phyloP scores from a whole-genome alignment of 139 green algal genomes.

The Astrephomene gubernaculifera region DNA sequence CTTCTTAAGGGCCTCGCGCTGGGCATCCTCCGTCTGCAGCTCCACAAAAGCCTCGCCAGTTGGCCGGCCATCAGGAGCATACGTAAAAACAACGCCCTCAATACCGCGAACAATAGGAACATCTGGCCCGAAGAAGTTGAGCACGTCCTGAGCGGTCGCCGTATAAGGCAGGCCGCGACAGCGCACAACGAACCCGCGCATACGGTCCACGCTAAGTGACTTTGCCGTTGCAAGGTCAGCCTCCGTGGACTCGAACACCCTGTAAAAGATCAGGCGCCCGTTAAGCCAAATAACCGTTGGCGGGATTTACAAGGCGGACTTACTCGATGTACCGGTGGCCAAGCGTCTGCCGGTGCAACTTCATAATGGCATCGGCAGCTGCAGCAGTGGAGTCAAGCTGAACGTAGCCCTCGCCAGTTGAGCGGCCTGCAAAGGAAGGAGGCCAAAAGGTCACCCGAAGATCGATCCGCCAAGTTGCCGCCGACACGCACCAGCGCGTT shows the following conservation, averaged over 20 bases:
- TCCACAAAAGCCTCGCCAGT: slow-evolving; percentile 91
- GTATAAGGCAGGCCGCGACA: slow-evolving; percentile 87
- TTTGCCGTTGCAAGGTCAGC: slow-evolving; percentile 64
- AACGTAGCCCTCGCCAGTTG: slow-evolving; percentile 51
- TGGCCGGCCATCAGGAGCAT: slow-evolving; percentile 74
- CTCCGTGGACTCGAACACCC: slow-evolving; percentile 75
- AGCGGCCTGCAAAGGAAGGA: slow-evolving; percentile 24
- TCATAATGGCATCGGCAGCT: slow-evolving; percentile 65
- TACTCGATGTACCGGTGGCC: slow-evolving; percentile 90
- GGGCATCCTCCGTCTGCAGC: slow-evolving; percentile 67
- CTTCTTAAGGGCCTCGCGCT: slow-evolving; percentile 70
- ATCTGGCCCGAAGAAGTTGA: slow-evolving; percentile 75
- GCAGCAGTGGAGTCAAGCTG: slow-evolving; percentile 62
- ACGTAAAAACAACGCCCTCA: slow-evolving; percentile 81
- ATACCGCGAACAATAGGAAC: slow-evolving; percentile 67
- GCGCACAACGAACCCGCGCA: slow-evolving; percentile 75
- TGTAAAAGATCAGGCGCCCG: slow-evolving; percentile 5
- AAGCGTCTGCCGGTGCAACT: slow-evolving; percentile 79
- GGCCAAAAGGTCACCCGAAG: not conserved
- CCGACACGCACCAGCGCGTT: slow-evolving; percentile 11
- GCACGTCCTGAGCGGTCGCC: slow-evolving; percentile 66
- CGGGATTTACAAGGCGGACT: slow-evolving; percentile 21
- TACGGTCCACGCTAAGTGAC: slow-evolving; percentile 32
- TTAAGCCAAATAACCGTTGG: not conserved
- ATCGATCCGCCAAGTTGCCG: not conserved